Evolutionary conservation across 148 eudicot genomes (phyloP).

Genomic region (Bassia scoparia): DNA sequence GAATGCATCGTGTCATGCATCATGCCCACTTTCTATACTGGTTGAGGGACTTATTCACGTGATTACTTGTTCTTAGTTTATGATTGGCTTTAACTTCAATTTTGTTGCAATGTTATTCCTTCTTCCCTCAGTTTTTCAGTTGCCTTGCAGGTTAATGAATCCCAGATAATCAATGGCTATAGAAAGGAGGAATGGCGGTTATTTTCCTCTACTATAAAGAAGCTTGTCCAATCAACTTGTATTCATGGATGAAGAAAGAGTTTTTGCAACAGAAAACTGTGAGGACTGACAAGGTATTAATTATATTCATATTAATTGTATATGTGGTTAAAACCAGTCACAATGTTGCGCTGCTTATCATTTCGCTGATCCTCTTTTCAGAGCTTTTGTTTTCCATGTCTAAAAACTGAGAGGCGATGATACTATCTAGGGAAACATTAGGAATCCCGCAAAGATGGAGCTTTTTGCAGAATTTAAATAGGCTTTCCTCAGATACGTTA

Average conservation of each 20-base stretch:
- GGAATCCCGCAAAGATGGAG: conserved; percentile 68
- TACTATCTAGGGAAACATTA: conserved; percentile 40
- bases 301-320: neutral
- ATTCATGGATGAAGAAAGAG: conserved; percentile 80
- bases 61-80: conserved; percentile 3
- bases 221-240: conserved; percentile 51
- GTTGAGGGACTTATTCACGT: neutral
- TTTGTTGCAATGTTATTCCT: conserved; percentile 4
- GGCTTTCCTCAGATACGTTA: conserved; percentile 61
- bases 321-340: conserved; percentile 5
- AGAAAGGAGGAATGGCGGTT: conserved; percentile 39
- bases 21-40: neutral
- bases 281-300: conserved; percentile 59
- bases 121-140: conserved; percentile 8
- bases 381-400: conserved; percentile 53
- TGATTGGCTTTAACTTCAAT: neutral
- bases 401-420: conserved; percentile 57
- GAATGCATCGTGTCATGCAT: neutral
- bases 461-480: conserved; percentile 75
- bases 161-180: conserved; percentile 35
- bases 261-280: conserved; percentile 40
- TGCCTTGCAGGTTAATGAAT: conserved; percentile 56
- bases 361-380: conserved; percentile 33
- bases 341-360: neutral
- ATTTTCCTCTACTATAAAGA: conserved; percentile 46